A percentile compares a stretch with the other conserved stretches of the same genome.
phyloP scores from a whole-genome alignment of 176 grass and related monocot genomes.

The Hsuehochloa calcarea region DNA sequence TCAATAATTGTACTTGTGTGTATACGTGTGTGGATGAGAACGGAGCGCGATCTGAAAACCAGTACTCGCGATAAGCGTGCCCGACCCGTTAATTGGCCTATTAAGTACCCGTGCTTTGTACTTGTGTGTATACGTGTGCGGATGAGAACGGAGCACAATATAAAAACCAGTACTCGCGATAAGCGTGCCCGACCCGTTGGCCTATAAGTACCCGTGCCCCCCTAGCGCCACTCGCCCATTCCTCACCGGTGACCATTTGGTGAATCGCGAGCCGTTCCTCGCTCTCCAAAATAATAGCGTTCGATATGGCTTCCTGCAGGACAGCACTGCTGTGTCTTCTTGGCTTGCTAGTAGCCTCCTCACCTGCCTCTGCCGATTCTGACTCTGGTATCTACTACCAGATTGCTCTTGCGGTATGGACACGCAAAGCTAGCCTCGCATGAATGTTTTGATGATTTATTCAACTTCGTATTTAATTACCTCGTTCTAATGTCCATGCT shows the following conservation, averaged over 20 bases:
- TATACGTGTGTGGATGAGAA: background rate
- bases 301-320: constrained; percentile 13
- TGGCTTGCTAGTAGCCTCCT: constrained; percentile 23
- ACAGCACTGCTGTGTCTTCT: constrained; percentile 19
- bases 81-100: background rate
- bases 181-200: background rate
- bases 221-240: background rate
- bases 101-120: background rate
- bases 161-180: background rate
- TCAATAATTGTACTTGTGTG: background rate
- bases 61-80: background rate
- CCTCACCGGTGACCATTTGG: background rate
- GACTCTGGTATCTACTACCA: constrained; percentile 29
- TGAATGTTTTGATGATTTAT: background rate
- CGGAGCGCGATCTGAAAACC: background rate
- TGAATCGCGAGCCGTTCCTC: background rate
- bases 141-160: background rate
- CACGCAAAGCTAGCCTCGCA: background rate
- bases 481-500: background rate
- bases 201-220: constrained; percentile 14
- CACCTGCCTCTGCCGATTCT: background rate
- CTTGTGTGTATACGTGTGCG: background rate
- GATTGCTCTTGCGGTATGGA: constrained; percentile 37
- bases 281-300: background rate
- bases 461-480: background rate